These are phyloP conservation scores for Cystobasidiaceae sp. DNA, from an alignment of 1,284 basidiomycete species.

Conservation along the genomic window DNA sequence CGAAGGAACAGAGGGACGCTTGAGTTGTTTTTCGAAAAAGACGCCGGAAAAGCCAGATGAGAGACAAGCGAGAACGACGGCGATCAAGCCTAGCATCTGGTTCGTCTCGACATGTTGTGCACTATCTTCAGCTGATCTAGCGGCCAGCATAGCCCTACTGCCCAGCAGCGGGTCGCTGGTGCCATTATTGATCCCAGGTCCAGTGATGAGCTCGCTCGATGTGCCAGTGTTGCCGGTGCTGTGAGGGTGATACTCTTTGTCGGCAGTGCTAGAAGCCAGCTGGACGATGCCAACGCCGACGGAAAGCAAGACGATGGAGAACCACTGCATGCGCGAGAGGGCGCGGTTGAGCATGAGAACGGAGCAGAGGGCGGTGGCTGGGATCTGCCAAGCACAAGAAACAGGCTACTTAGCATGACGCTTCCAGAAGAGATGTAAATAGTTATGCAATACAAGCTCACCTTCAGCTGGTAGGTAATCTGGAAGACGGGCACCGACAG, in stretches of 20 bases:
- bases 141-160: neutral
- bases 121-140: neutral
- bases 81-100: conserved; percentile 45
- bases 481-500: conserved; percentile 48
- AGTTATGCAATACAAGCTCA: too few species aligned
- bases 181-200: neutral
- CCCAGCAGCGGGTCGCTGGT: conserved; percentile 6
- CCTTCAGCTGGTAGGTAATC: conserved; percentile 48
- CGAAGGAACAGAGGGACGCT: conserved; percentile 26
- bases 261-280: conserved; percentile 35
- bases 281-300: conserved; percentile 48
- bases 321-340: conserved; percentile 45
- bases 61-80: conserved; percentile 46
- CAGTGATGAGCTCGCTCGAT: neutral
- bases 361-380: conserved; percentile 47
- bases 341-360: conserved; percentile 46
- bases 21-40: conserved; percentile 48
- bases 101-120: conserved; percentile 30
- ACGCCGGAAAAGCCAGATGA: conserved; percentile 47
- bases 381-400: conserved; percentile 39
- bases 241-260: conserved; percentile 1
- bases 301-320: conserved; percentile 45
- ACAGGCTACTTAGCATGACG: too few species aligned
- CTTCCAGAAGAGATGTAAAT: too few species aligned
- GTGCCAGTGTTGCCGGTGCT: neutral